Evolutionary conservation across 2,329 filamentous ascomycete genomes (phyloP).

Genomic region (Lecanoromycetidae sp.): DNA sequence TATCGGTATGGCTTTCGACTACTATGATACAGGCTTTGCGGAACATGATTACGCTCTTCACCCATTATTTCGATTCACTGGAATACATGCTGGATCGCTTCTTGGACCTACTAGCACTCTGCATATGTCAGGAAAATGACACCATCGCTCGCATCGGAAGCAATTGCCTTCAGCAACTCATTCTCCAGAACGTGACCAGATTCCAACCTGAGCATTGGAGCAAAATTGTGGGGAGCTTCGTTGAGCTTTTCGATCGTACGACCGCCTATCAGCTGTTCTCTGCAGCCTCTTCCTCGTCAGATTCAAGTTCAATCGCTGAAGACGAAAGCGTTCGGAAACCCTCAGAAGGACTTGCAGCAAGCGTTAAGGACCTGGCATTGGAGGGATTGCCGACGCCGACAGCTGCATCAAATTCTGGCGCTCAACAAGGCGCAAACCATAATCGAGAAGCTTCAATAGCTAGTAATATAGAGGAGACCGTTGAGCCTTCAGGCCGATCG

Average conservation of each 20-base stretch:
- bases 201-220: constrained; percentile 81
- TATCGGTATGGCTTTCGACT: constrained; percentile 96
- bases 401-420: background rate
- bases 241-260: constrained; percentile 86
- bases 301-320: constrained; percentile 19
- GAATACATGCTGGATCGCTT: constrained; percentile 99
- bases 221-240: constrained; percentile 90
- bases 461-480: constrained; percentile 1
- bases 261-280: constrained; percentile 94
- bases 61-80: constrained; percentile 90
- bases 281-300: constrained; percentile 47
- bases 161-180: constrained; percentile 93
- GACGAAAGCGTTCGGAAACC: constrained; percentile 13
- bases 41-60: constrained; percentile 98
- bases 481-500: background rate
- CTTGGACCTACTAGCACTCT: constrained; percentile 81
- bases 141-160: constrained; percentile 96
- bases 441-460: background rate
- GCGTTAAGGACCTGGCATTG: constrained; percentile 26
- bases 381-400: constrained; percentile 1
- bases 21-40: constrained; percentile 98
- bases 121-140: constrained; percentile 98
- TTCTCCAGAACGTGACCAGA: constrained; percentile 90
- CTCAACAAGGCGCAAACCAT: background rate
- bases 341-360: constrained; percentile 22